phyloP scores from a whole-genome alignment of 371 early-diverging fungal genomes.

The Rhizopus sp. region DNA sequence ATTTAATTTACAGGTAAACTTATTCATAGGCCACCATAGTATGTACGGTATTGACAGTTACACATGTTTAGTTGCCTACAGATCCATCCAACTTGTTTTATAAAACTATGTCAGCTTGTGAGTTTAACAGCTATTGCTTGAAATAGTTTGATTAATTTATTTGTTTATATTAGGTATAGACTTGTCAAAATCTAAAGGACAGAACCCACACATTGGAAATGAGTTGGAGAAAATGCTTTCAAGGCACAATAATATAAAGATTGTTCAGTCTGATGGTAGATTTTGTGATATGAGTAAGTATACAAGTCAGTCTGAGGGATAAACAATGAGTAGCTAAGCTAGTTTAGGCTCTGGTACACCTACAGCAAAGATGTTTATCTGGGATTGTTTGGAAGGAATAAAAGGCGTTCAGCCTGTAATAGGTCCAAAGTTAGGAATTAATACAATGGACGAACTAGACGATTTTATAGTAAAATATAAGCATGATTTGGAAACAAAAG shows the following conservation, averaged over 20 bases:
- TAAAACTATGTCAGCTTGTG: no score
- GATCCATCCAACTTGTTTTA: background rate
- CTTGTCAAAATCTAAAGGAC: conserved; percentile 15
- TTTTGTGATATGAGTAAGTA: conserved; percentile 27
- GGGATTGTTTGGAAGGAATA: conserved; percentile 24
- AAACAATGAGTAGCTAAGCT: conserved; percentile 2
- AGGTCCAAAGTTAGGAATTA: conserved; percentile 16
- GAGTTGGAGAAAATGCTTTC: conserved; percentile 14
- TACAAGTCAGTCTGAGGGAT: background rate
- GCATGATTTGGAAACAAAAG: background rate
- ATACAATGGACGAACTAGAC: conserved; percentile 4
- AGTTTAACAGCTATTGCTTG: no score
- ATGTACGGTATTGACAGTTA: background rate
- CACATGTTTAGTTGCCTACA: background rate
- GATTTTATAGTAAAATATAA: background rate
- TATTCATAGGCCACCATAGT: background rate
- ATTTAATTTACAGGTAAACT: conserved; percentile 6
- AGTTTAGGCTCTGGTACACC: conserved; percentile 12
- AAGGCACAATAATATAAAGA: conserved; percentile 12
- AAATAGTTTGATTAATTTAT: no score
- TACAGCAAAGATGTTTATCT: conserved; percentile 25
- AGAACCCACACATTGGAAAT: conserved; percentile 24
- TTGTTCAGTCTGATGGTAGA: conserved; percentile 19
- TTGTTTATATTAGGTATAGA: no score
- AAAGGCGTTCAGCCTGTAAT: conserved; percentile 18